Percentiles rank a stretch among this genome's conserved stretches.
Evolutionary conservation across 2,329 filamentous ascomycete genomes (phyloP).

Genomic region (Fusarium sp.): DNA sequence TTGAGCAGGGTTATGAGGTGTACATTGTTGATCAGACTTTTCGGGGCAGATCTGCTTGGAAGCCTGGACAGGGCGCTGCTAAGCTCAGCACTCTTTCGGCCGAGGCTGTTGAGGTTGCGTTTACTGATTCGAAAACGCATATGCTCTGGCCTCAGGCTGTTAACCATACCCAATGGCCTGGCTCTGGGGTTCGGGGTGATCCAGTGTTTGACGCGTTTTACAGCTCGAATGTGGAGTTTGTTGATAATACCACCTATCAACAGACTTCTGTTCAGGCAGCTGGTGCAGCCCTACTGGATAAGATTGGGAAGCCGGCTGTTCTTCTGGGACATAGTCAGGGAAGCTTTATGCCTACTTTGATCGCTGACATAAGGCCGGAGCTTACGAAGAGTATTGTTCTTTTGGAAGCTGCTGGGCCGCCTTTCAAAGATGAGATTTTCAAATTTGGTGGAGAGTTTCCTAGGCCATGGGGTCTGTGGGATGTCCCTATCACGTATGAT

Average conservation of each 20-base stretch:
- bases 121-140: conserved; percentile 29
- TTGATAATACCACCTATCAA: conserved; percentile 34
- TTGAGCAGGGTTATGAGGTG: conserved; percentile 36
- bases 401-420: conserved; percentile 59
- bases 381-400: conserved; percentile 54
- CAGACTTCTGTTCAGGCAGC: conserved; percentile 30
- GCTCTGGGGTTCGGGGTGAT: conserved; percentile 25
- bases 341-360: conserved; percentile 49
- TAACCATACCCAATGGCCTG: conserved; percentile 40
- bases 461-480: conserved; percentile 57
- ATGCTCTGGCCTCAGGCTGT: conserved; percentile 36
- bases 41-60: conserved; percentile 36
- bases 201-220: conserved; percentile 37
- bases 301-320: conserved; percentile 53
- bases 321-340: conserved; percentile 59
- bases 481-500: conserved; percentile 59
- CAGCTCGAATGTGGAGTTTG: conserved; percentile 37
- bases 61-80: conserved; percentile 1
- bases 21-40: conserved; percentile 39
- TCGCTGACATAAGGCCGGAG: conserved; percentile 47
- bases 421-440: conserved; percentile 55
- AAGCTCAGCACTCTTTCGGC: conserved; percentile 27
- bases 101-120: conserved; percentile 32
- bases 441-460: conserved; percentile 48
- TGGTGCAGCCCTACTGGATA: conserved; percentile 54